Base-by-base conservation (phyloP, 192 early-diverging fungal species). In the Rhizophagus clarus region DNA sequence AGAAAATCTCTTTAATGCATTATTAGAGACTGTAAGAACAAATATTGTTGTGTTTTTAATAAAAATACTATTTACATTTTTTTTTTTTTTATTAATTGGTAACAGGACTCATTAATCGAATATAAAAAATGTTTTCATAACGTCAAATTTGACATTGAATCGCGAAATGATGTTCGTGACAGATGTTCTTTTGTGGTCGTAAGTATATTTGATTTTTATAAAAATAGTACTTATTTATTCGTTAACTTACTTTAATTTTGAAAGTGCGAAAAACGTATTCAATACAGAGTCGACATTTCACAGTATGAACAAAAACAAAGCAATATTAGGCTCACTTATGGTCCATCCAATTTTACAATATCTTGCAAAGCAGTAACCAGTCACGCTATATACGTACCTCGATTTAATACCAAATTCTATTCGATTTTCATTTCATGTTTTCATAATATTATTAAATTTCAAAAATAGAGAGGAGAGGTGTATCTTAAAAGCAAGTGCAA, bases 141-240 rank as follows among this genome's bases (percentile, higher is more conserved):
- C 51, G 8, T 61, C 73, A 74, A 29, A 61, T 74, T 74, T 74
- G 73, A 74, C 31, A 37, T 61, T 29, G 1, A n/a, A 74, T 61
- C 61, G 32, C 22, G 32, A 74, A 31, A 74, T 74, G 73, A 74
- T 37, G 61, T 74, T 74, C 61, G 73, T 74, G 37, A 74, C 73
- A 74, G 73, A 74, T 74, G 73, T 74, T 42, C 34, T 74, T 61
- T n/a, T 34, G 61, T 74, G 73, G 51, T 74, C 61, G 73, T 74
- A 61, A 74, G 73, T 74, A 74, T 74, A 74, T 61, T 37, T 15
- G 51, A 3, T 34, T 61, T 74, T 28, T 74, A 34, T 14, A 61
- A 61, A 29, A 22, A 61, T 29, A 61, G 32, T 74, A 14, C 14
- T 11, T 49, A 49, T 51, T 74, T 74, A n/a, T 61, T 61, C 61